Conservation (phyloP, 2,329 filamentous ascomycete species). For the Fusarium palustre region DNA sequence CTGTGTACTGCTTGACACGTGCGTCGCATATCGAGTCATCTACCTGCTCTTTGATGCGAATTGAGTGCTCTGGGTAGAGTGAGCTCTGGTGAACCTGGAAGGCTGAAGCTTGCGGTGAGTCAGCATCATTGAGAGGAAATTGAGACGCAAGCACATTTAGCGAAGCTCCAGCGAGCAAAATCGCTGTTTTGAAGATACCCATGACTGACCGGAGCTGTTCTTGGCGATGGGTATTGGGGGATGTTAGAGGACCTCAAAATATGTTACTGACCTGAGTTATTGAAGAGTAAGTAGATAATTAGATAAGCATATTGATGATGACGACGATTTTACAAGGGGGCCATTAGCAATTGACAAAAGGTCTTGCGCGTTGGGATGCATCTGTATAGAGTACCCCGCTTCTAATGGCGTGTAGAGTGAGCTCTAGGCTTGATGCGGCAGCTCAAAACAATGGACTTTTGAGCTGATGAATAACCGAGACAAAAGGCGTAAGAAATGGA, state of each 20-base stretch:
- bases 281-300: background rate
- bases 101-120: background rate
- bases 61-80: conserved; percentile 22
- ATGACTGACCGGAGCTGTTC: background rate
- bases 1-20: conserved; percentile 39
- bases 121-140: background rate
- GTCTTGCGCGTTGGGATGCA: background rate
- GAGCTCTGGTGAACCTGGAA: conserved; percentile 25
- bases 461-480: background rate
- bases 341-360: background rate
- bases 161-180: conserved; percentile 1
- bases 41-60: conserved; percentile 36
- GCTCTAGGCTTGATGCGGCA: conserved; percentile 28
- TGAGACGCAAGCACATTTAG: conserved; percentile 8
- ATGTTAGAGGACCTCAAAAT: background rate
- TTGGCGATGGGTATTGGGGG: background rate
- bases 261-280: background rate
- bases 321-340: background rate
- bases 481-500: no score
- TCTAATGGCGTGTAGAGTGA: background rate
- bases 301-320: conserved; percentile 14
- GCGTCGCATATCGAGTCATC: conserved; percentile 33
- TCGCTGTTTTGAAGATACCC: conserved; percentile 8
- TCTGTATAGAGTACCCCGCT: conserved; percentile 13
- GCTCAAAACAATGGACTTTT: background rate